Conservation (phyloP, 306 rosid species). For the Prunus fruticosa region DNA sequence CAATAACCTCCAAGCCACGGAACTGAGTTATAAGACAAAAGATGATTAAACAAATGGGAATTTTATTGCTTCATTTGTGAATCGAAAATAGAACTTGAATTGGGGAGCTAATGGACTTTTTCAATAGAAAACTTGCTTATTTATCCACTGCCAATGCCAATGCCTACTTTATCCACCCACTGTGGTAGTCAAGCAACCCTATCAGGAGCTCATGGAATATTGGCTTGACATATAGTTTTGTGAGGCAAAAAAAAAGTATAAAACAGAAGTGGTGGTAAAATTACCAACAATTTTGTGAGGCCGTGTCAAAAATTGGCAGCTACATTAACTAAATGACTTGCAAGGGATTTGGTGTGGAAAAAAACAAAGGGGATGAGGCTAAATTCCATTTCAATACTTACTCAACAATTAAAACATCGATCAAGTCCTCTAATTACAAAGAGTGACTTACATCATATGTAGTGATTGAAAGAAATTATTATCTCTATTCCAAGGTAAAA, state of each 20-base stretch:
- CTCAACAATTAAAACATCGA: too few species aligned
- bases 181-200: constrained; percentile 1
- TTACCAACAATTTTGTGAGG: background rate
- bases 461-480: background rate
- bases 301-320: background rate
- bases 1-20: constrained; percentile 63
- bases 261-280: background rate
- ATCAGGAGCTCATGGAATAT: background rate
- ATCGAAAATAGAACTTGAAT: background rate
- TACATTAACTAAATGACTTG: too few species aligned
- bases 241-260: background rate
- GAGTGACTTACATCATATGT: background rate
- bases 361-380: background rate
- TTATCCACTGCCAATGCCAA: too few species aligned
- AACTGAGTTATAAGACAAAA: constrained; percentile 48
- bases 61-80: too few species aligned
- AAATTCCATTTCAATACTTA: background rate
- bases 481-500: background rate
- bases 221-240: background rate
- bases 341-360: background rate
- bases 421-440: background rate
- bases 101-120: background rate
- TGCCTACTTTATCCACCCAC: background rate
- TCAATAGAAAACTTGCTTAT: background rate
- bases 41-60: background rate